Conservation (phyloP, 306 rosid genomes). For the Glycine soja region DNA sequence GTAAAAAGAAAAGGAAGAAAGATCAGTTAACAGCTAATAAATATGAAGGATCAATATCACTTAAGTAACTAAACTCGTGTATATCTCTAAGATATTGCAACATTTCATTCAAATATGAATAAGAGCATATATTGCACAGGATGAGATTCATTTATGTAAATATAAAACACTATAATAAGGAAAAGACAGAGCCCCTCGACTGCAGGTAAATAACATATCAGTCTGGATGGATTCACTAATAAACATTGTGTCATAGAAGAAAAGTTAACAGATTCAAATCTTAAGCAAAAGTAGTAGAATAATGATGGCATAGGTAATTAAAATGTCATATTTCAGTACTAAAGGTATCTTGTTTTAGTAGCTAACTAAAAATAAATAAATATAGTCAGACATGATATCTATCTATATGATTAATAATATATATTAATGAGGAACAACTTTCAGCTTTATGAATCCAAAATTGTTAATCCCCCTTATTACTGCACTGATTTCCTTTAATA, state of each 20-base stretch:
- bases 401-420: too few species aligned
- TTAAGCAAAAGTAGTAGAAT: not conserved
- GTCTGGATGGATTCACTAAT: not conserved
- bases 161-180: not conserved
- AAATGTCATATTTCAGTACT: not conserved
- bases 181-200: not conserved
- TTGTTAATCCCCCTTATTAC: not conserved
- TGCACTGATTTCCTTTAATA: not conserved
- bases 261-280: not conserved
- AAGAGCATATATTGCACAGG: slow-evolving; percentile 5
- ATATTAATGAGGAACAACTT: not conserved
- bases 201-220: not conserved
- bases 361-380: too few species aligned
- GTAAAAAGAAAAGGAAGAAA: slow-evolving; percentile 33
- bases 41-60: not conserved
- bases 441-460: not conserved
- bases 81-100: not conserved
- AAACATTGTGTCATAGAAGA: not conserved
- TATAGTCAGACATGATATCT: not conserved
- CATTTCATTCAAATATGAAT: slow-evolving; percentile 9
- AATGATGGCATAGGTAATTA: slow-evolving; percentile 4
- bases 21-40: slow-evolving; percentile 34
- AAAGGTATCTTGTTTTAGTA: not conserved
- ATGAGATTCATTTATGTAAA: not conserved
- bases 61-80: slow-evolving; percentile 13